Evolutionary conservation across 495 filamentous ascomycete species (phyloP).

Genomic region (Penicillium herquei): DNA sequence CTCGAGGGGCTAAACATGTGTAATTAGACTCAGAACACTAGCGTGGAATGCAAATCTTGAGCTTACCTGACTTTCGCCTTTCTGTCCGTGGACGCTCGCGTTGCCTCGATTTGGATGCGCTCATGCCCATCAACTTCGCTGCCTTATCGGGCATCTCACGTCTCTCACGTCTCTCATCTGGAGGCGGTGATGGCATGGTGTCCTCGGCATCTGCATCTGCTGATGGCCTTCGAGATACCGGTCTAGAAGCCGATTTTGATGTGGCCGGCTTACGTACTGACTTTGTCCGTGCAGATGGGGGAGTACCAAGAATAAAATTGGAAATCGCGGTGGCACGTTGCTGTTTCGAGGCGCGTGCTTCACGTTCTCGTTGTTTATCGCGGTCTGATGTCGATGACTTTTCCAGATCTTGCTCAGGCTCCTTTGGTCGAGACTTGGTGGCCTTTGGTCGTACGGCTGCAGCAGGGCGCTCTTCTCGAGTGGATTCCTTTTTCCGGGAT

Average conservation of each 20-base stretch:
- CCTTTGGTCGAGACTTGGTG: constrained; percentile 32
- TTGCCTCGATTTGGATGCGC: constrained; percentile 27
- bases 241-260: constrained; percentile 31
- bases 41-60: too few relatives aligned
- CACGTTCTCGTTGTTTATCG: constrained; percentile 44
- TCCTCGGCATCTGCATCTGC: constrained; percentile 44
- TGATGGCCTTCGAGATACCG: constrained; percentile 47
- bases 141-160: constrained; percentile 53
- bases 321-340: constrained; percentile 51
- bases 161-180: constrained; percentile 47
- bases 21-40: constrained; percentile 3
- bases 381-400: constrained; percentile 56
- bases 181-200: constrained; percentile 52
- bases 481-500: constrained; percentile 13
- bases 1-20: constrained; percentile 40
- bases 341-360: constrained; percentile 35
- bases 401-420: constrained; percentile 50
- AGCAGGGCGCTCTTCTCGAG: constrained; percentile 25
- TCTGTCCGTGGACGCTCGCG: constrained; percentile 36
- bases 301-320: constrained; percentile 50
- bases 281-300: constrained; percentile 50
- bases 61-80: constrained; percentile 41
- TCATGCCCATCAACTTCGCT: constrained; percentile 58
- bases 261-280: constrained; percentile 43
- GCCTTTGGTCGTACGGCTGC: constrained; percentile 51